Percentiles rank a stretch among this genome's conserved stretches.
Evolutionary conservation across 768 basidiomycete species (phyloP).

Genomic region (Tephrocybe rancida): DNA sequence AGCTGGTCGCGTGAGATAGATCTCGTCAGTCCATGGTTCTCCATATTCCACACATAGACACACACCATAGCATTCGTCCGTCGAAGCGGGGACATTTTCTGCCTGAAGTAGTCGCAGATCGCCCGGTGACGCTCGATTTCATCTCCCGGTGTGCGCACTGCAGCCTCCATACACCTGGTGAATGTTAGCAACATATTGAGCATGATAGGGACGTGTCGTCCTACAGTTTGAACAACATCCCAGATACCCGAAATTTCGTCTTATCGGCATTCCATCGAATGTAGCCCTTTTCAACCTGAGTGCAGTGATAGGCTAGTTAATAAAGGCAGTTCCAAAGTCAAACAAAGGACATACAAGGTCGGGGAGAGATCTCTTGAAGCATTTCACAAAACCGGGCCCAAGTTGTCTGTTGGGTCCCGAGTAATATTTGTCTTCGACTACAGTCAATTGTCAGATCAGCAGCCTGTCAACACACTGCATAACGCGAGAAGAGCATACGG

Average conservation of each 20-base stretch:
- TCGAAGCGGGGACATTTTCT: not conserved
- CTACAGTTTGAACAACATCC: not conserved
- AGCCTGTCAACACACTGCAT: too few relatives aligned
- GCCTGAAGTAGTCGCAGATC: slow-evolving; percentile 2
- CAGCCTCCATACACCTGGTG: slow-evolving; percentile 1
- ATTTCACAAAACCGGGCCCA: not conserved
- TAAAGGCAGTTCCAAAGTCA: not conserved
- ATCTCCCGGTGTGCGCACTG: not conserved
- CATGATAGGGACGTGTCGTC: not conserved
- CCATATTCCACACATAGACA: not conserved
- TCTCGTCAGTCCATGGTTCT: too few relatives aligned
- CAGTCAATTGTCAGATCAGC: too few relatives aligned
- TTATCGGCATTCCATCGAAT: slow-evolving; percentile 1
- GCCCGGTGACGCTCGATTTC: not conserved
- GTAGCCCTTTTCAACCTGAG: slow-evolving; percentile 3
- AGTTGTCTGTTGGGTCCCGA: not conserved
- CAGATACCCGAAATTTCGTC: not conserved
- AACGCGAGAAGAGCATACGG: too few relatives aligned
- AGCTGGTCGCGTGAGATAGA: too few relatives aligned
- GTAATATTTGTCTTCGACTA: slow-evolving; percentile 7
- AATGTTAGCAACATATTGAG: too few relatives aligned
- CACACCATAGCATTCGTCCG: not conserved
- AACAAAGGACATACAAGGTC: slow-evolving; percentile 1
- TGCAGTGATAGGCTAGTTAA: not conserved
- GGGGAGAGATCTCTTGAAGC: not conserved